Conservation (phyloP, 1,284 basidiomycete genomes). For the Wolfiporia cocos region DNA sequence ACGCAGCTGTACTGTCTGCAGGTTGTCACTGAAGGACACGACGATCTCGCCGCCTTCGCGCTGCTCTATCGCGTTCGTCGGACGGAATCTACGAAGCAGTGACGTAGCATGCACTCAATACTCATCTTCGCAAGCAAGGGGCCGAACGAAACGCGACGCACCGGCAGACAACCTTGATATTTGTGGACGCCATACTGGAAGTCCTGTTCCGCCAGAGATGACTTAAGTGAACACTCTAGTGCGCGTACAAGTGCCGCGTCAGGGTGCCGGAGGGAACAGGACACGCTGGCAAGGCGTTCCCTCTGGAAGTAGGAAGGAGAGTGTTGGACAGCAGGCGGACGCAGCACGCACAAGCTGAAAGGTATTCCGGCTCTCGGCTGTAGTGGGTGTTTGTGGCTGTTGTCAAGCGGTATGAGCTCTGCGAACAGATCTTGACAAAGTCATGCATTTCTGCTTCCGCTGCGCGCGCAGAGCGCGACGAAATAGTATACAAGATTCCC, state of each 20-base stretch:
- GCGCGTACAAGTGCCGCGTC: constrained; percentile 9
- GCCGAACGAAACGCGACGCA: too few relatives aligned
- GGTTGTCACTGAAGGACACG: constrained; percentile 83
- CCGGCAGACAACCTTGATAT: constrained; percentile 95
- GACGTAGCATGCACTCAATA: too few relatives aligned
- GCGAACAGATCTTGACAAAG: too few relatives aligned
- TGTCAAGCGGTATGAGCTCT: too few relatives aligned
- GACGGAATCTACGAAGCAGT: constrained; percentile 77
- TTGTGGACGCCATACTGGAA: constrained; percentile 71
- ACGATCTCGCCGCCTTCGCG: constrained; percentile 90
- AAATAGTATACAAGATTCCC: background rate
- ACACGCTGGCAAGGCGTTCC: constrained; percentile 15
- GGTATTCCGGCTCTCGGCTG: constrained; percentile 8
- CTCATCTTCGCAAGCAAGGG: too few relatives aligned
- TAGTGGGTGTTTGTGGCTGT: constrained; percentile 22
- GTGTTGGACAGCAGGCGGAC: constrained; percentile 9
- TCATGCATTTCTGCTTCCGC: too few relatives aligned
- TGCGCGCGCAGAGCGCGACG: background rate
- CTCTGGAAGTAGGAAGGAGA: constrained; percentile 14
- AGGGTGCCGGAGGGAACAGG: constrained; percentile 14
- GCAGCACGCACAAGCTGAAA: constrained; percentile 10
- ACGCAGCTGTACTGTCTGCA: constrained; percentile 78
- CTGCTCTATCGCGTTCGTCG: constrained; percentile 88
- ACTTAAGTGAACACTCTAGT: too few relatives aligned
- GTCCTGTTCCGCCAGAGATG: constrained; percentile 5